Percentiles rank a stretch among this genome's conserved stretches.
phyloP scores from a whole-genome alignment of 2,329 filamentous ascomycete genomes.

The Claviceps fusiformis region DNA sequence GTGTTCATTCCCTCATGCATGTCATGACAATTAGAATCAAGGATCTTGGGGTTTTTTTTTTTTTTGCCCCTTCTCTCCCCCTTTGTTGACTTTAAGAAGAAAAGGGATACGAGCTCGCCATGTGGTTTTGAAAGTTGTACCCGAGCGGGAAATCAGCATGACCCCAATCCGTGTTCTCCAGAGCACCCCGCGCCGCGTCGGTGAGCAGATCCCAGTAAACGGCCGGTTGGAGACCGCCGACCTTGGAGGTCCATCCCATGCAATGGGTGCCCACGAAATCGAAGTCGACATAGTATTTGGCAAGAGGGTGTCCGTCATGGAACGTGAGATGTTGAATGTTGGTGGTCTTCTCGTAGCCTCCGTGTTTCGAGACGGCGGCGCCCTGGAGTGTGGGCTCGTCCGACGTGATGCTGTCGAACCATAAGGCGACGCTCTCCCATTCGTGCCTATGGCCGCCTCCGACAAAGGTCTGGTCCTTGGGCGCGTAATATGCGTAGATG shows the following conservation, averaged over 20 bases:
- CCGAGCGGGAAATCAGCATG: neutral
- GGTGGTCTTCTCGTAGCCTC: neutral
- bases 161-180: neutral
- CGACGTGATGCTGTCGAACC: neutral
- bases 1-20: no score
- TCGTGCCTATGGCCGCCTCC: neutral
- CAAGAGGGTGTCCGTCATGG: neutral
- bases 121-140: no score
- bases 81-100: no score
- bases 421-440: neutral
- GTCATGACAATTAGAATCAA: no score
- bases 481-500: neutral
- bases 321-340: neutral
- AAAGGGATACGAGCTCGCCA: no score
- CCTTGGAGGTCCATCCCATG: neutral
- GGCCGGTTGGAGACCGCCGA: neutral
- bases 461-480: neutral
- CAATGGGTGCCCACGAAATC: neutral
- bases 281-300: neutral
- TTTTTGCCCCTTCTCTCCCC: no score
- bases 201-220: neutral
- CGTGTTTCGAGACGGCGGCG: neutral
- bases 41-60: no score
- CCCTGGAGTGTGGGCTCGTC: neutral
- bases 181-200: neutral